Evolutionary conservation across 225 moss, liverwort and hornwort species (phyloP), one percentile per base, ranked within the genome.

Genomic region (Asterella californica): DNA sequence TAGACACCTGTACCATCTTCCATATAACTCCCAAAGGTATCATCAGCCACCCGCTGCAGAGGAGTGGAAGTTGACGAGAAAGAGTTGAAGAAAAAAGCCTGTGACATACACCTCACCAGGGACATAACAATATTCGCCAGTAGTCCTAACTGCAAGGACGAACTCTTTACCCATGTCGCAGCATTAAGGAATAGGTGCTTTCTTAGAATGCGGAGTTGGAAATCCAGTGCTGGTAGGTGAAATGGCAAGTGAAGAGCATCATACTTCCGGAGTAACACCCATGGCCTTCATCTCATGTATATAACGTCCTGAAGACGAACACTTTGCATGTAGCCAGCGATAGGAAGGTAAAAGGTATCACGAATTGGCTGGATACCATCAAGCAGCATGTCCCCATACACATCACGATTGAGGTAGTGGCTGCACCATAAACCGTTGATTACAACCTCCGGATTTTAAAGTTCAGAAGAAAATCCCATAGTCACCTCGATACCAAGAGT

Each of bases 261-360:
- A 48, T 86, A 94, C 94, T 83, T 95, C 90, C 78, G 95, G 93
- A 78, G 83, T 84, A 72, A 93, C 82, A 19, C 95, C 95, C 90
- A 95, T 95, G 77, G 86, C 76, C 80, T 95, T 95, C 95, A 95
- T 93, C 84, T 95, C 95, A 38, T 93, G 78, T 82, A 91, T 82
- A 95, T 86, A 42, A 89, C 89, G 81, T 95, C 95, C 82, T 95
- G 95, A 83, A 92, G 76, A 42, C 86, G 88, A 34, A 81, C 81
- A 64, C 86, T 86, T 82, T 72, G 86, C 90, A 87, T 89, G 77
- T 90, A 87, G 71, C 90, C 90, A n/a, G 79, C 87, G 46, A 93
- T 89, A 33, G 93, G 90, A 70, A 80, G 82, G 76, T 89, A 88
- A 38, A 95, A 95, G 34, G 93, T 95, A 54, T 90, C 86, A 27